Evolutionary conservation across 129 eudicot genomes (phyloP), one percentile per base, ranked within the genome.

Genomic region (Tagetes erecta): DNA sequence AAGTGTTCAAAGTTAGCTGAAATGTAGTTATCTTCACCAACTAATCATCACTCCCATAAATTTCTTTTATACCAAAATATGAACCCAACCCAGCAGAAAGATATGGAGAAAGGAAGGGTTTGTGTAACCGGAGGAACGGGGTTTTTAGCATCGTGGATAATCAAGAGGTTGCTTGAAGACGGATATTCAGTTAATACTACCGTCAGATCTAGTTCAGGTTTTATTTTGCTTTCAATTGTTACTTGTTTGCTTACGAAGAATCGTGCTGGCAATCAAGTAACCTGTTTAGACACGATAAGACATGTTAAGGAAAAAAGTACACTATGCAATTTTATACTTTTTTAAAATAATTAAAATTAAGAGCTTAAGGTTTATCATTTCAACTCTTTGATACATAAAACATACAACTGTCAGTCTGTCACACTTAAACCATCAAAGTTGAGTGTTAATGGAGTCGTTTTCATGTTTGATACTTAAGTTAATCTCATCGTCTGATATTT

Each of bases 71-170:
- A 35, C 11, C 20, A 5, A 50, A 51, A 50, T 2, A 6, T 1
- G 4, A 0, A 64, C 35, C 38, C 3, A n/a, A 14, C 35, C 1
- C 8, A 14, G 1, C 13, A 51, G 9, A 8, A 39, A 56, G 8
- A 59, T 2, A 74, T 80, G 84, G 57, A 39, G 56, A 75, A 80
- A 74, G 72, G 84, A 68, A 47, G 50, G 2, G 80, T 80, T 57
- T 80, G 80, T 74, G 80, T 80, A 12, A 74, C 84, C 0, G 84
- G 84, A 58, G 84, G 84, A 7, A 63, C 76, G 0, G 80, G 84
- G 8, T 80, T 58, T 74, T 80, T 74, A 70, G 84, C 76, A 0
- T 80, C 83, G 44, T 76, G 84, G 81, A 38, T 65, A 78, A 76
- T 76, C 47, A 81, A 63, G 65, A 66, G 55, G 60, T 70, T 82